These are phyloP conservation scores for Lophiotrema nucula DNA, from an alignment of 495 filamentous ascomycete genomes.

Conservation along the genomic window DNA sequence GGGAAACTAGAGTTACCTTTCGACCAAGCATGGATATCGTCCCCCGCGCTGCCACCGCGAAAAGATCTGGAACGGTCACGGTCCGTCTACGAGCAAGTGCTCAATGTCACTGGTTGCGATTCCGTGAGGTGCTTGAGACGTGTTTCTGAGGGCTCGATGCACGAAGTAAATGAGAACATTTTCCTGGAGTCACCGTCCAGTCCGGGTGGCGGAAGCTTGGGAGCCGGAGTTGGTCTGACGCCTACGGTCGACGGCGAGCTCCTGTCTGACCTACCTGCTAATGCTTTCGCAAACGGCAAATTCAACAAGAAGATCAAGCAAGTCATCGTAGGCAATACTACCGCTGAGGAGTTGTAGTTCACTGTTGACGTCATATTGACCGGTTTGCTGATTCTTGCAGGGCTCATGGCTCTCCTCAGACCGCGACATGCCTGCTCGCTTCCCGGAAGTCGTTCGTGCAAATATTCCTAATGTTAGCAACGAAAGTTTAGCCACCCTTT, in stretches of 20 bases:
- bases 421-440: neutral
- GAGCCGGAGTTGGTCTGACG: neutral
- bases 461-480: neutral
- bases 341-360: neutral
- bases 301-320: conserved; percentile 5
- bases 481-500: neutral
- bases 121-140: neutral
- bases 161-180: neutral
- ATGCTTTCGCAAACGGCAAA: neutral
- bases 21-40: neutral
- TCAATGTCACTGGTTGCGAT: neutral
- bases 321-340: neutral
- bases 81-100: neutral
- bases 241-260: conserved; percentile 1
- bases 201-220: neutral
- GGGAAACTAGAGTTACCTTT: neutral
- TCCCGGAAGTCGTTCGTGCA: neutral
- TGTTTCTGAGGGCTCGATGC: neutral
- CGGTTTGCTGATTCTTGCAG: too few relatives aligned
- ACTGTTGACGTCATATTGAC: neutral
- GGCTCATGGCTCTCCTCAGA: neutral
- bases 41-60: neutral
- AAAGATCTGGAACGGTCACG: neutral
- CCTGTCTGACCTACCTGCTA: neutral
- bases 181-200: neutral